Evolutionary conservation across 176 grass and related monocot genomes (phyloP).

Genomic region (Musa beccarii): DNA sequence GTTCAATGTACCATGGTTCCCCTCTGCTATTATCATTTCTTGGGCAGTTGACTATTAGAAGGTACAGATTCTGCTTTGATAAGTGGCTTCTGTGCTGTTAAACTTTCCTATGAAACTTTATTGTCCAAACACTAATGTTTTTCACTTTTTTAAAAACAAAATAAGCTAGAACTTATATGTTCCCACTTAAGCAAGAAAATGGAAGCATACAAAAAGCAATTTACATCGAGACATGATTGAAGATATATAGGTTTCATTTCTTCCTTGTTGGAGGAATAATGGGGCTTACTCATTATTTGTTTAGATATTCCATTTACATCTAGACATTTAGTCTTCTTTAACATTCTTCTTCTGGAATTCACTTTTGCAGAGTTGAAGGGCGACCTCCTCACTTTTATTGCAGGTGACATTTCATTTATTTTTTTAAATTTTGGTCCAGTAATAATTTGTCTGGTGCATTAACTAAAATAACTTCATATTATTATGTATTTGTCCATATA

Average conservation of each 20-base stretch:
- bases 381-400: constrained; percentile 50
- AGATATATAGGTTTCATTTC: neutral
- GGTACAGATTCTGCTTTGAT: constrained; percentile 24
- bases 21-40: constrained; percentile 75
- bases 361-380: constrained; percentile 48
- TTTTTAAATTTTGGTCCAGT: neutral
- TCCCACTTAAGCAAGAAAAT: neutral
- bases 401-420: constrained; percentile 43
- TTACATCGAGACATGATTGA: neutral
- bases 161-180: neutral
- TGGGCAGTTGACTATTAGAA: constrained; percentile 59
- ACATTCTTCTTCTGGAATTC: constrained; percentile 24
- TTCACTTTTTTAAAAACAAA: neutral
- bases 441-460: neutral
- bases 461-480: neutral
- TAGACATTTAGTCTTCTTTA: constrained; percentile 7
- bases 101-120: neutral
- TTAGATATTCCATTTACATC: neutral
- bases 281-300: too few relatives aligned
- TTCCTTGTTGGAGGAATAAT: too few relatives aligned
- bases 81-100: neutral
- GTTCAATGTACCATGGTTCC: constrained; percentile 94
- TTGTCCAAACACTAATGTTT: neutral
- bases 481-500: neutral
- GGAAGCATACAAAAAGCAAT: neutral